Evolutionary conservation across 1,284 basidiomycete genomes (phyloP), one percentile per base, ranked within the genome.

Genomic region (Amylostereum areolatum): DNA sequence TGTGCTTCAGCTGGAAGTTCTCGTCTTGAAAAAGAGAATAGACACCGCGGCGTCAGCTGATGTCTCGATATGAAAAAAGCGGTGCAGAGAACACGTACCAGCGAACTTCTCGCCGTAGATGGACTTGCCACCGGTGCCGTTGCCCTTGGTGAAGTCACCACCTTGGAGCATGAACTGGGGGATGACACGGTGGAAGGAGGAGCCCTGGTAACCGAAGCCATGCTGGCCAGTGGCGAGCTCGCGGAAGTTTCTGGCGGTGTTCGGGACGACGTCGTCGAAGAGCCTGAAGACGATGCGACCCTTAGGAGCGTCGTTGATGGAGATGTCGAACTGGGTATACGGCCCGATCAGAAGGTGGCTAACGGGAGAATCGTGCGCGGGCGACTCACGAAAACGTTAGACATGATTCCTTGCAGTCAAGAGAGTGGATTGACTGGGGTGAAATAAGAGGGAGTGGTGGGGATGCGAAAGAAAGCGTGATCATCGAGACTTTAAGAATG

Each of bases 91-190:
- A 46, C 24, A 57, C 71, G 52, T 46, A 84, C 85, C 86, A n/a
- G 59, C 67, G 56, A 89, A 92, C 63, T 88, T 92, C 57, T 81
- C 78, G 56, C 95, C 94, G 60, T 95, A 97, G 68, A 98, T 97
- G 28, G 86, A 92, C 69, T 86, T 87, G 48, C 91, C 92, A 53
- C 96, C 95, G 1, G 92, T 97, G 11, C 96, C 95, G 61, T 97
- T 83, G 34, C 65, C 60, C 18, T 59, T 63, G 54, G 83, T 86
- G 68, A 89, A 88, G 61, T 89, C 86, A 47, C 86, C 86, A 47
- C 85, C 84, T 64, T 88, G 77, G 53, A 79, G 65, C 75, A 79
- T 77, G 65, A 78, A 79, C 18, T 70, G 43, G 40, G 81, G 81
- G 57, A 87, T 92, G 61, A 93, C 74, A 56, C 93, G 83, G 66